These are phyloP conservation scores for Aspergillus conjunctus DNA, from an alignment of 495 filamentous ascomycete species.

Conservation along the genomic window DNA sequence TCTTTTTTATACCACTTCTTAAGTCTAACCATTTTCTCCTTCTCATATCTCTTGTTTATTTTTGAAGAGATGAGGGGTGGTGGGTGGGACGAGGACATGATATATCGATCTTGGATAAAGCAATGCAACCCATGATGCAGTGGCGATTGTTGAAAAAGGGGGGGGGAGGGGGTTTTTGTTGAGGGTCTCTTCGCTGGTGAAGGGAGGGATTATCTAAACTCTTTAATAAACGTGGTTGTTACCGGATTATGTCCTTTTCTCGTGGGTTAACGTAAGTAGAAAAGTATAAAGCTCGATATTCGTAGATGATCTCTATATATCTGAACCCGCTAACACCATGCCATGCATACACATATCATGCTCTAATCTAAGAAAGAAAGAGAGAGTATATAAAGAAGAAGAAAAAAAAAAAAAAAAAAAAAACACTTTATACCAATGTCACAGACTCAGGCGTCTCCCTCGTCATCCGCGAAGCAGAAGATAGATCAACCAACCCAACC, in stretches of 20 bases:
- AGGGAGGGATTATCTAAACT: too few relatives aligned
- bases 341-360: background rate
- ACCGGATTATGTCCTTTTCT: too few relatives aligned
- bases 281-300: background rate
- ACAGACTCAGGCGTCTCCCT: constrained; percentile 85
- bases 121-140: too few relatives aligned
- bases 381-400: constrained; percentile 62
- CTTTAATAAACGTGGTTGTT: too few relatives aligned
- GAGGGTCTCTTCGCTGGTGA: too few relatives aligned
- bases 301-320: background rate
- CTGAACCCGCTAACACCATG: background rate
- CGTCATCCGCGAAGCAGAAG: constrained; percentile 49
- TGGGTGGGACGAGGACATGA: background rate
- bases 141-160: too few relatives aligned
- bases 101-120: constrained; percentile 6
- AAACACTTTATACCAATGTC: constrained; percentile 63
- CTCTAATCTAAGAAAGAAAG: constrained; percentile 62
- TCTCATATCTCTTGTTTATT: too few relatives aligned
- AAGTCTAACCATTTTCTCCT: constrained; percentile 9
- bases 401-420: background rate
- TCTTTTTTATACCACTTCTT: background rate
- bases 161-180: too few relatives aligned
- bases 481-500: constrained; percentile 29
- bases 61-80: constrained; percentile 3
- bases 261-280: too few relatives aligned